These are phyloP conservation scores for Austroboletus niveus DNA, from an alignment of 1,284 basidiomycete species.

Conservation along the genomic window DNA sequence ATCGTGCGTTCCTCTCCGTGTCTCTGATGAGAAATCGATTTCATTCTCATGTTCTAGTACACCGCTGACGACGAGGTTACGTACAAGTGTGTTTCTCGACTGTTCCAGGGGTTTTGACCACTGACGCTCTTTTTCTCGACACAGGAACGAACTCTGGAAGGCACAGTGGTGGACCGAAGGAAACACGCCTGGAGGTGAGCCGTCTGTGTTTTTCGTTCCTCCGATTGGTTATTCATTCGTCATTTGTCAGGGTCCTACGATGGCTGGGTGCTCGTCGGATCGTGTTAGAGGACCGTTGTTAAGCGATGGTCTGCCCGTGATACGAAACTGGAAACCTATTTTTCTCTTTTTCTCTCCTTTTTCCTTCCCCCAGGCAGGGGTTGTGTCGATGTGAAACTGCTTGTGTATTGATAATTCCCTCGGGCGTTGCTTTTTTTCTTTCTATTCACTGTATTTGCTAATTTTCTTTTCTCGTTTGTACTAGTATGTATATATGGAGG, in stretches of 20 bases:
- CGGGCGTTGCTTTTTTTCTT: too few species aligned
- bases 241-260: background rate
- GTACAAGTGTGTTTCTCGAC: constrained; percentile 31
- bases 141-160: constrained; percentile 9
- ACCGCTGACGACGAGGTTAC: constrained; percentile 42
- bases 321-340: too few species aligned
- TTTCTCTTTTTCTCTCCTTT: too few species aligned
- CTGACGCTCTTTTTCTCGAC: background rate
- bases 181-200: constrained; percentile 8
- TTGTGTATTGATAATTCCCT: too few species aligned
- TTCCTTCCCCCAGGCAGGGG: too few species aligned
- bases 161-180: constrained; percentile 21
- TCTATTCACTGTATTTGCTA: too few species aligned
- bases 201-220: background rate
- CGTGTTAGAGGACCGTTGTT: constrained; percentile 6
- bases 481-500: too few species aligned
- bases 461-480: too few species aligned
- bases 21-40: background rate
- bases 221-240: background rate
- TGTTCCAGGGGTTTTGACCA: background rate
- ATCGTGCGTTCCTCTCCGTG: constrained; percentile 33
- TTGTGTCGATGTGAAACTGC: too few species aligned
- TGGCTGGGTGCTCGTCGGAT: constrained; percentile 11
- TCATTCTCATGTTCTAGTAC: constrained; percentile 38
- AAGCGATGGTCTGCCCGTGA: too few species aligned